Evolutionary conservation across 495 filamentous ascomycete genomes (phyloP), one percentile per base, ranked within the genome.

Genomic region (Hypoxylon rickii): DNA sequence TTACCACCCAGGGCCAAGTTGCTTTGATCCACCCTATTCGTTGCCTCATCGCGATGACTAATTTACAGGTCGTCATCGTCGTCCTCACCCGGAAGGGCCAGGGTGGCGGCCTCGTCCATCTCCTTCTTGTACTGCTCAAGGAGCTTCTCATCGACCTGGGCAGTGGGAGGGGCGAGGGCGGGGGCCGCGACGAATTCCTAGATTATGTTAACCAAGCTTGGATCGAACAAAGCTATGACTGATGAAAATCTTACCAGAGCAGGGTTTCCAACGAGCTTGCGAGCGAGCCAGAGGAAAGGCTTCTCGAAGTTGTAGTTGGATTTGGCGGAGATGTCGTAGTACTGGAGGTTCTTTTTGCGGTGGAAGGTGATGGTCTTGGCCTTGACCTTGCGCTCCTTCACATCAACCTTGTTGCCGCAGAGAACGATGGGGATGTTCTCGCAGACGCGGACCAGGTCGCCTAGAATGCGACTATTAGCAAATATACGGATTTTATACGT

Each of bases 221-320:
- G 11, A 29, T 12, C 10, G 16, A 15, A 34, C 10, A 15, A 43
- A 18, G 20, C n/a, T 17, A 46, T 22, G 10, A 40, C 16, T n/a
- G n/a, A n/a, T n/a, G n/a, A n/a, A n/a, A n/a, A 43, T 47, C 89
- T 64, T 81, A 96, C 92, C 73, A 99, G 78, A 61, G 77, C 74
- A 59, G 89, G 83, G 82, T 99, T 97, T 72, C 94, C 95, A 55
- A 96, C 95, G 40, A 97, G 84, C 86, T 99, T 97, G 70, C 95
- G 86, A 46, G 94, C 95, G 65, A 99, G 88, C 95, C 95, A 99
- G 57, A 99, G 86, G 89, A 99, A 99, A 55, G 95, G 95, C 86
- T 99, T 99, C 88, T 99, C 95, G 80, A 99, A 99, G 87, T 99
- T 99, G 82, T 99, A 99, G 81, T 99, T 99, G 65, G 92, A 96